A percentile compares a stretch with the other conserved stretches of the same genome.
phyloP scores from a whole-genome alignment of 2,329 filamentous ascomycete species.

The Neoascochyta sp. region DNA sequence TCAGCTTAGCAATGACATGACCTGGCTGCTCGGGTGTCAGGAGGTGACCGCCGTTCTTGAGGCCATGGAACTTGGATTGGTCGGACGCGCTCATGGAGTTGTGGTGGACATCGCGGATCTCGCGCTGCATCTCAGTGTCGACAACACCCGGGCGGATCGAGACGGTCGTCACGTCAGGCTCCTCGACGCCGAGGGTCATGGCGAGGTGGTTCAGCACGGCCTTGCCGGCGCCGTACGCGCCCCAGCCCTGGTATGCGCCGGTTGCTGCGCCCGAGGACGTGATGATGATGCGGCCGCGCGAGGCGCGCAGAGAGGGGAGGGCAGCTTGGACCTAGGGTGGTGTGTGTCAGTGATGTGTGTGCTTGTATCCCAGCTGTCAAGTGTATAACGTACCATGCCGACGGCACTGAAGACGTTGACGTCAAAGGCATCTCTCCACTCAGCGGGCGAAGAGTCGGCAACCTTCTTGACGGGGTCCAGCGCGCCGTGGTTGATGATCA shows the following conservation, averaged over 20 bases:
- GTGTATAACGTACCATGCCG: slow-evolving; percentile 60
- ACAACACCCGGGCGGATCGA: slow-evolving; percentile 75
- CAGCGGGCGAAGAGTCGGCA: slow-evolving; percentile 61
- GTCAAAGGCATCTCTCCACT: slow-evolving; percentile 74
- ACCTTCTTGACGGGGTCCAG: slow-evolving; percentile 72
- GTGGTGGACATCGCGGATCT: slow-evolving; percentile 70
- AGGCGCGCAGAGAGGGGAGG: slow-evolving; percentile 64
- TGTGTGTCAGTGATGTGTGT: neutral
- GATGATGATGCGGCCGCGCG: slow-evolving; percentile 69
- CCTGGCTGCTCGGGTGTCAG: slow-evolving; percentile 81
- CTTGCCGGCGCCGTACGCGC: slow-evolving; percentile 77
- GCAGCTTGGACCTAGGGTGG: slow-evolving; percentile 61
- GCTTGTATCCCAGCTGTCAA: no score
- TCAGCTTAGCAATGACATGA: slow-evolving; percentile 77
- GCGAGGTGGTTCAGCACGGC: slow-evolving; percentile 79
- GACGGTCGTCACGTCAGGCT: slow-evolving; percentile 69
- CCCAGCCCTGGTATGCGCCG: slow-evolving; percentile 68
- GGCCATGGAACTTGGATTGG: slow-evolving; percentile 61
- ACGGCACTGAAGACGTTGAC: slow-evolving; percentile 84
- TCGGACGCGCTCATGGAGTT: slow-evolving; percentile 57
- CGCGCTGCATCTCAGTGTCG: slow-evolving; percentile 86
- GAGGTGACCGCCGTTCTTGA: slow-evolving; percentile 67
- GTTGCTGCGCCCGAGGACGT: slow-evolving; percentile 74
- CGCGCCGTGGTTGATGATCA: slow-evolving; percentile 85
- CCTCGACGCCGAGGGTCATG: slow-evolving; percentile 69